Evolutionary conservation across 805 yeast genomes (phyloP), one percentile per base, ranked within the genome.

Genomic region (Hanseniaspora hatyaiensis): DNA sequence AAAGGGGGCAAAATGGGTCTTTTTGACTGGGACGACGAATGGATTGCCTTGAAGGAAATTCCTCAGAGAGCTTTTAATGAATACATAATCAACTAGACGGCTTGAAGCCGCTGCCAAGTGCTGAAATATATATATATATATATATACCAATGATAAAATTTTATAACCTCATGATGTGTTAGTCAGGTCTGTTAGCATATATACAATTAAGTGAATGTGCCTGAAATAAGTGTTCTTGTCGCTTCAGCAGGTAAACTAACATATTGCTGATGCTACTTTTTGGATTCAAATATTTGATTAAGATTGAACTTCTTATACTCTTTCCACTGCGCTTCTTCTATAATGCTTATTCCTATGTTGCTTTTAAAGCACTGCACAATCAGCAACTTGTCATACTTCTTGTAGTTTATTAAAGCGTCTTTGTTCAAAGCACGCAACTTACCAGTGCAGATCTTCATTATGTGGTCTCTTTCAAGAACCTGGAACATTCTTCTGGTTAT

Each of bases 331-430:
- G 75, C 85, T 49, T 75, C 74, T 48, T 75, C 73, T 1, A 85
- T 86, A 5, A 87, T 89, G 53, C 92, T 71, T 75, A 85, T 78
- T 6, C 98, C 98, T 29, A 92, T 73, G 52, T 83, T 82, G 52
- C 77, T 82, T 66, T 88, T 89, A 65, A 80, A 89, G 59, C 96
- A 83, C 61, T 86, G 95, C 2, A 92, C 82, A 45, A 89, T 59
- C 40, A 92, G 74, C 55, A 92, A 66, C 58, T 80, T 78, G 52
- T 88, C 94, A 57, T 75, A 85, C 11, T 76, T 65, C 57, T 84
- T 83, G 16, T 30, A 45, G 28, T 45, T 45, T 8, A 45, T 45
- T 6, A 11, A 23, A 2, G 31, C 16, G 3, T 30, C 24, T 11
- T 23, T 4, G 24, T 45, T 26, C 2, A 45, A 13, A 3, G 30